Evolutionary conservation across 306 rosid genomes (phyloP), one percentile per base, ranked within the genome.

Genomic region (Erythrophleum fordii): DNA sequence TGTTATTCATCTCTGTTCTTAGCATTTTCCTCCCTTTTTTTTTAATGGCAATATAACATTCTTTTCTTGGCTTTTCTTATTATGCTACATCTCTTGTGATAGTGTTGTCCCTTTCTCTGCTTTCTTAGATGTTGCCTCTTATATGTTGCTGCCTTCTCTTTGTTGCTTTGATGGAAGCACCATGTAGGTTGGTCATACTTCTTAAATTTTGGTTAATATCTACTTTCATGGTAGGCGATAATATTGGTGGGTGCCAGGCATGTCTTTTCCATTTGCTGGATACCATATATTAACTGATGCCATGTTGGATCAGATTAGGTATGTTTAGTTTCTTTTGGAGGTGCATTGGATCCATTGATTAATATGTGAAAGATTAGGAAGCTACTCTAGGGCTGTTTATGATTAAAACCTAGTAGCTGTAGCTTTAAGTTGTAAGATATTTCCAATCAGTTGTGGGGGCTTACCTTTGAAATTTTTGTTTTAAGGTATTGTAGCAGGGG

Each of bases 11-110:
- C 34, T 25, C 37, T 26, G 41, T 59, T 59, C 45, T 60, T n/a
- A 64, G 69, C 46, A 41, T 41, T 52, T 58, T 44, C 34, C 48
- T 52, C 29, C n/a, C 55, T 44, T 11, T 67, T 74, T 56, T 6
- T 71, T n/a, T n/a, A n/a, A n/a, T n/a, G n/a, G n/a, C n/a, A n/a
- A 52, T 55, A 69, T 45, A 22, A 18, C 77, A 68, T n/a, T 37
- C 1, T n/a, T 70, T 44, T 60, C 23, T 26, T 48, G 78, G 28
- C 29, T 61, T 49, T 82, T 81, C 41, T 81, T 81, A 4, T 74
- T 41, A 77, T 35, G 73, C 78, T 5, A 10, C 10, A 37, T 31
- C 66, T 64, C n/a, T n/a, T n/a, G n/a, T n/a, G n/a, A n/a, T n/a
- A n/a, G n/a, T n/a, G n/a, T n/a, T n/a, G n/a, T n/a, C n/a, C n/a